Evolutionary conservation across 345 rosid species (phyloP).

Genomic region (Acer campestre): DNA sequence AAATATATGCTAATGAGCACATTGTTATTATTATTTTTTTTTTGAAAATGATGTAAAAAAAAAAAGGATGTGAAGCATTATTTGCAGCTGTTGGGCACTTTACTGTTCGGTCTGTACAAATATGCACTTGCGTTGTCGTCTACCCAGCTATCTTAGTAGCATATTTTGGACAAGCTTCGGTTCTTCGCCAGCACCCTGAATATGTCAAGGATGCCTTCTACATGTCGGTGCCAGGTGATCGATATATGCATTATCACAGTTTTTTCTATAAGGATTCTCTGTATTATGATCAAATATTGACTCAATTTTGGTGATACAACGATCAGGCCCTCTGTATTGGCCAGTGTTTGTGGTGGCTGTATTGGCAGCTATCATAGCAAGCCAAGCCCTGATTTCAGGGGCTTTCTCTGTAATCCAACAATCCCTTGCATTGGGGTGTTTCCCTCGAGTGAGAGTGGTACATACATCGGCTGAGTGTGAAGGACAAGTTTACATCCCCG

Average conservation of each 20-base stretch:
- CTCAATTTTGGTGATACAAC: not conserved
- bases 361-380: constrained; percentile 43
- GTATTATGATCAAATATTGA: not conserved
- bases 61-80: constrained; percentile 42
- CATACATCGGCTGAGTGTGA: constrained; percentile 38
- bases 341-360: constrained; percentile 42
- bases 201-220: constrained; percentile 33
- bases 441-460: constrained; percentile 40
- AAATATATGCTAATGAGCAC: too few species aligned
- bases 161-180: constrained; percentile 44
- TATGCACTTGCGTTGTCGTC: constrained; percentile 36
- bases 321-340: constrained; percentile 42
- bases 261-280: not conserved
- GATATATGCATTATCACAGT: not conserved
- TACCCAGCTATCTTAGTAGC: constrained; percentile 42
- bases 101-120: constrained; percentile 41
- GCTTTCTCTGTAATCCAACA: constrained; percentile 51
- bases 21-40: not conserved
- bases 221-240: constrained; percentile 35
- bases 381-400: constrained; percentile 49
- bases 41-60: constrained; percentile 1
- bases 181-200: constrained; percentile 34
- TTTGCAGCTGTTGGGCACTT: constrained; percentile 64
- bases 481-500: constrained; percentile 54
- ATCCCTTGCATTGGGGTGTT: constrained; percentile 43